phyloP scores from a whole-genome alignment of 1,284 basidiomycete genomes.

The Puccinia polysora region DNA sequence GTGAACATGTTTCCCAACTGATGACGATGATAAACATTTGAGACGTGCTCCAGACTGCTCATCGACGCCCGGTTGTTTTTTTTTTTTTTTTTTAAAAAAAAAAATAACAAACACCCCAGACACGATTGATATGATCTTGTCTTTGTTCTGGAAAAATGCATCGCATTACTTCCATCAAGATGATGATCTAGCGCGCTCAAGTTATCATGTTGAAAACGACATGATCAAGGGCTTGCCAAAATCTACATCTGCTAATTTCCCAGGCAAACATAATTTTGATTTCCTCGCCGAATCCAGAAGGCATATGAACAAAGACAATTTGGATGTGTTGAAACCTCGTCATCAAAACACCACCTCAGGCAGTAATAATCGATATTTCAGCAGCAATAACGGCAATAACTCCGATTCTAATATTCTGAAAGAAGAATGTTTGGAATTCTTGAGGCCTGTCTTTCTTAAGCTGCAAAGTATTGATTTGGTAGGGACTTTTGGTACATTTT shows the following conservation, averaged over 20 bases:
- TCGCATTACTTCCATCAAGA: slow-evolving; percentile 15
- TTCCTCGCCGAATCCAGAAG: background rate
- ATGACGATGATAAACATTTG: too few species aligned
- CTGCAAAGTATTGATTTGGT: slow-evolving; percentile 43
- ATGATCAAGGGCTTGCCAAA: background rate
- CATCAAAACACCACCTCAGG: background rate
- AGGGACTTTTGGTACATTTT: background rate
- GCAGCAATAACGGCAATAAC: slow-evolving; percentile 9
- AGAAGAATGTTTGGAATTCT: slow-evolving; percentile 36
- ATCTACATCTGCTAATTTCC: background rate
- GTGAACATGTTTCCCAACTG: background rate
- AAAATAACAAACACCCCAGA: slow-evolving; percentile 1
- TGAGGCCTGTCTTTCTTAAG: slow-evolving; percentile 23
- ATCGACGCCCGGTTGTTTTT: background rate
- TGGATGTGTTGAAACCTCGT: background rate
- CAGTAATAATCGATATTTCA: background rate
- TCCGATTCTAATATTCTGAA: slow-evolving; percentile 10
- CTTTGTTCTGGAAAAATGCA: slow-evolving; percentile 40
- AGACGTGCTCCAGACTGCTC: background rate
- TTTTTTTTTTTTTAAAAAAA: background rate
- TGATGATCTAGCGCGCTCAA: background rate
- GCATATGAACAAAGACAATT: slow-evolving; percentile 4
- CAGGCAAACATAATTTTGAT: slow-evolving; percentile 5
- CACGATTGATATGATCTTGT: slow-evolving; percentile 40
- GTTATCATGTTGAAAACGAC: background rate